Evolutionary conservation across 192 early-diverging fungal species (phyloP).

Genomic region (Phycomyces nitens): DNA sequence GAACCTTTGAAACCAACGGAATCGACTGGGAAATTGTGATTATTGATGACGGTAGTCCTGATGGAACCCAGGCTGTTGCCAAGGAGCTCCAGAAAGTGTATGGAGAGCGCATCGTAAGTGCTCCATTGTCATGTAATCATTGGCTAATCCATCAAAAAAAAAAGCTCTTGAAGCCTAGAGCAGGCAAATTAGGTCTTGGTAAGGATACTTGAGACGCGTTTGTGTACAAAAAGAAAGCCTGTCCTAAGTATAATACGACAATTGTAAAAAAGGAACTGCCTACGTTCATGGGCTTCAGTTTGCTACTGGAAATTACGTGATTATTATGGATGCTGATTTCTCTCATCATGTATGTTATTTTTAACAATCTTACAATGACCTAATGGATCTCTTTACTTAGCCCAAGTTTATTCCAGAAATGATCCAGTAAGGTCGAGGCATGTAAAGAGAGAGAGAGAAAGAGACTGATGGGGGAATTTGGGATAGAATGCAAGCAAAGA

Average conservation of each 20-base stretch:
- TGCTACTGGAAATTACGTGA: slow-evolving; percentile 92
- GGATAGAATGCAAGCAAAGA: slow-evolving; percentile 67
- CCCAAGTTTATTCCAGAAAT: slow-evolving; percentile 97
- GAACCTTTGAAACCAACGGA: slow-evolving; percentile 77
- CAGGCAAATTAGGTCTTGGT: slow-evolving; percentile 93
- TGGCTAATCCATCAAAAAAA: neutral
- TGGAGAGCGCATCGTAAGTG: slow-evolving; percentile 80
- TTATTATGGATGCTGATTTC: slow-evolving; percentile 99
- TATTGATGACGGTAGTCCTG: slow-evolving; percentile 93
- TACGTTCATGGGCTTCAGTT: slow-evolving; percentile 93
- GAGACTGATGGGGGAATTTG: neutral
- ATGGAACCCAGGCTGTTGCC: slow-evolving; percentile 92
- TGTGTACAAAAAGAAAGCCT: neutral
- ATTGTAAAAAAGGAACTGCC: slow-evolving; percentile 74
- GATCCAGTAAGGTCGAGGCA: slow-evolving; percentile 54
- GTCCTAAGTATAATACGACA: too few relatives aligned
- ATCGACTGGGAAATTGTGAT: slow-evolving; percentile 97
- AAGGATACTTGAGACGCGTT: neutral
- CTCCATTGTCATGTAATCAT: neutral
- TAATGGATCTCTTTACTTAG: slow-evolving; percentile 33
- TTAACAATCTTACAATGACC: neutral
- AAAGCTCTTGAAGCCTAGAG: slow-evolving; percentile 84
- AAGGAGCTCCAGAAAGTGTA: slow-evolving; percentile 83
- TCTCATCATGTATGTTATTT: slow-evolving; percentile 82
- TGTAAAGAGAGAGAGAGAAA: neutral